These are phyloP conservation scores for Iris pallida DNA, from an alignment of 116 monocot species.

Conservation along the genomic window DNA sequence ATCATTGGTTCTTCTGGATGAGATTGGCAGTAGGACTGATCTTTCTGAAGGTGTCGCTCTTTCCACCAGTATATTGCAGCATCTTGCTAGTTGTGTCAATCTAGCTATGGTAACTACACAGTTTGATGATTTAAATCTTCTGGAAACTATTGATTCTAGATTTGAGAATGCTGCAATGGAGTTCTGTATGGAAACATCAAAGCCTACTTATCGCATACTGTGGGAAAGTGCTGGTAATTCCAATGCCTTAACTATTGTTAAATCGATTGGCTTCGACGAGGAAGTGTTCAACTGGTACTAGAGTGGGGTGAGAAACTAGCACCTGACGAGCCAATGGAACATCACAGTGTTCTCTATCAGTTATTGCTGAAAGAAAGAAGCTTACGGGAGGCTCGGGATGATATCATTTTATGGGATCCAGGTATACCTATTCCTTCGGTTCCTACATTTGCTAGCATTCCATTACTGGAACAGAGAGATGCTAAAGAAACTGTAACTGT, in stretches of 20 bases:
- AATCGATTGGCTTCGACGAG: slow-evolving; percentile 76
- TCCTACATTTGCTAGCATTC: too few relatives aligned
- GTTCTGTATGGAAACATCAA: slow-evolving; percentile 60
- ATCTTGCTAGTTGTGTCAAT: slow-evolving; percentile 43
- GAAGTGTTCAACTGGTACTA: slow-evolving; percentile 56
- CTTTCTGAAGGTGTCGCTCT: slow-evolving; percentile 90
- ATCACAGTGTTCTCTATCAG: slow-evolving; percentile 71
- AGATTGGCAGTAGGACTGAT: slow-evolving; percentile 84
- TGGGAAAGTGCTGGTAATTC: slow-evolving; percentile 88
- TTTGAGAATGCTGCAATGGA: slow-evolving; percentile 98
- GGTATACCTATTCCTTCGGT: too few relatives aligned
- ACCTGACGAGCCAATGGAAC: slow-evolving; percentile 72
- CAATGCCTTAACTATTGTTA: slow-evolving; percentile 83
- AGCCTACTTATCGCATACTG: slow-evolving; percentile 70
- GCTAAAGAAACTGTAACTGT: too few relatives aligned
- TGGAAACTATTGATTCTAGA: slow-evolving; percentile 52
- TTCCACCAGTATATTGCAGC: slow-evolving; percentile 74
- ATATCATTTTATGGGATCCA: too few relatives aligned
- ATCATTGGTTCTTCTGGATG: slow-evolving; percentile 81
- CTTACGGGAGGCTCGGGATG: slow-evolving; percentile 43
- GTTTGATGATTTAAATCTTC: slow-evolving; percentile 64
- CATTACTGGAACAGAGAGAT: too few relatives aligned
- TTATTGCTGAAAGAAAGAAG: slow-evolving; percentile 64
- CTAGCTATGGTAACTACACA: slow-evolving; percentile 76
- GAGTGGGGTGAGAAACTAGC: slow-evolving; percentile 67